Percentiles rank a stretch among this genome's conserved stretches.
These are phyloP conservation scores for Diaporthe longicolla DNA, from an alignment of 2,329 filamentous ascomycete species.

Conservation along the genomic window DNA sequence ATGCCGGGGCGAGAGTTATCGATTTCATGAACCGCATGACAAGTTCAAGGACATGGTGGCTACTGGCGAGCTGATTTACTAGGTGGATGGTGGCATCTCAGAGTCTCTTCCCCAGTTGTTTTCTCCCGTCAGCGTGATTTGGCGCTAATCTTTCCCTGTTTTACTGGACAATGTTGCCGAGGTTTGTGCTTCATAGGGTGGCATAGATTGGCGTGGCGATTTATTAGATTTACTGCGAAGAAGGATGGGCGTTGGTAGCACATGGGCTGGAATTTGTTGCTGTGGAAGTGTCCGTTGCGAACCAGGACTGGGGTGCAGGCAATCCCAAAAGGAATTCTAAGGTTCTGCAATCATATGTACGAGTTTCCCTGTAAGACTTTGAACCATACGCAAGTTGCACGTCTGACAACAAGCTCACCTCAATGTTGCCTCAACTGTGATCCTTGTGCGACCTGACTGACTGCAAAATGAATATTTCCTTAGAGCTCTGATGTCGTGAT, in stretches of 20 bases:
- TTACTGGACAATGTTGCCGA: not conserved
- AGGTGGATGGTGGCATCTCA: not conserved
- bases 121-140: not conserved
- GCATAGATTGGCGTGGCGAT: not conserved
- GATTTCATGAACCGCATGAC: conserved; percentile 60
- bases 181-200: not conserved
- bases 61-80: conserved; percentile 57
- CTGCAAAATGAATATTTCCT: not conserved
- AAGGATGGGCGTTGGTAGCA: not conserved
- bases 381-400: not conserved
- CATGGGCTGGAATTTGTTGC: not conserved
- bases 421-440: not conserved
- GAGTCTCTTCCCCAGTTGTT: not conserved
- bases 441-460: not conserved
- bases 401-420: not conserved
- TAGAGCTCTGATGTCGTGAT: no score
- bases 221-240: not conserved
- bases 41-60: conserved; percentile 58
- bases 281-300: not conserved
- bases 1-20: conserved; percentile 57
- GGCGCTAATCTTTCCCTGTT: not conserved
- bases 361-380: not conserved
- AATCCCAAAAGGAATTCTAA: not conserved
- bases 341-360: not conserved
- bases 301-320: conserved; percentile 8